Conservation (phyloP, 2,329 filamentous ascomycete genomes). For the Botrytis elliptica region DNA sequence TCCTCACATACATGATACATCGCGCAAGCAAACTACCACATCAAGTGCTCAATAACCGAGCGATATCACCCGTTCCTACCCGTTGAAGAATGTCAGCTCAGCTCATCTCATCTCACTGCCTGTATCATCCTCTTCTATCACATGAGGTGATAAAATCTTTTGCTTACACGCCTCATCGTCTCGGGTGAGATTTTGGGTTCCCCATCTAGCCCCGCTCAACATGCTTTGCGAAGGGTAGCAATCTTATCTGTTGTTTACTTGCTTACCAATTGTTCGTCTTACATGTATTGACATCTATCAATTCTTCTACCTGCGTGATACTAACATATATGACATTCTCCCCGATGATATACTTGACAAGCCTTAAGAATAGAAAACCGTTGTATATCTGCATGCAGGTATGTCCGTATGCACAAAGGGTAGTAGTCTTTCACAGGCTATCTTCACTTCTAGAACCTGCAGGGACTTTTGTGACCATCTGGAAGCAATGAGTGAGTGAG, state of each 20-base stretch:
- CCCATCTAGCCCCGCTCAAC: neutral
- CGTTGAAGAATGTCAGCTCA: neutral
- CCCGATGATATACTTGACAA: neutral
- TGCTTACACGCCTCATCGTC: neutral
- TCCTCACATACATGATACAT: neutral
- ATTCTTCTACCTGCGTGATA: neutral
- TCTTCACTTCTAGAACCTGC: neutral
- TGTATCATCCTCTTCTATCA: neutral
- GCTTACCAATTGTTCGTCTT: neutral
- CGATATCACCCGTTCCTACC: neutral
- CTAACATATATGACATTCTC: neutral
- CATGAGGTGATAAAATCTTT: neutral
- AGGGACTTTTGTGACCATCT: neutral
- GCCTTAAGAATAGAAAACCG: neutral
- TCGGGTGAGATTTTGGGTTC: slow-evolving; percentile 8
- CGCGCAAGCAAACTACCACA: neutral
- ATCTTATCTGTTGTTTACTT: neutral
- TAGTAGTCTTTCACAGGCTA: neutral
- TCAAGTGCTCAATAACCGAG: neutral
- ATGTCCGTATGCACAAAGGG: neutral
- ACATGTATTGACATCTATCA: neutral
- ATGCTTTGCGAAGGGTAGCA: neutral
- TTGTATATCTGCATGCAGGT: neutral
- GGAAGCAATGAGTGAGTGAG: neutral
- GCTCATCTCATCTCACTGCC: neutral